Evolutionary conservation across 192 early-diverging fungal species (phyloP).

Genomic region (Backusella westeae): DNA sequence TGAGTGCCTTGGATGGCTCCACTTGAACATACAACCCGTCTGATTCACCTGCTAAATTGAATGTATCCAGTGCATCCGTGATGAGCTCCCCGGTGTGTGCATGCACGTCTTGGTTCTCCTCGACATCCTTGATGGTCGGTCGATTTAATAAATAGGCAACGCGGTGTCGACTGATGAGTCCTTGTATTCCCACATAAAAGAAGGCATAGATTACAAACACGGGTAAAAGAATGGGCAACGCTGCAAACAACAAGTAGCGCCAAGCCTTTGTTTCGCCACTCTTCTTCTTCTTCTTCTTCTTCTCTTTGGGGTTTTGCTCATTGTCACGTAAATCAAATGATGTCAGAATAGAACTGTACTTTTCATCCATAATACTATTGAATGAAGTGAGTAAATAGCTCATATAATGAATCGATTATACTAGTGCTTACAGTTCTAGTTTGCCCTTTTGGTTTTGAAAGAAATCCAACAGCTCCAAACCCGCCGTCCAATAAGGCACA

Average conservation of each 20-base stretch:
- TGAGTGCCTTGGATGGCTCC: background rate
- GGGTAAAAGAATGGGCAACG: background rate
- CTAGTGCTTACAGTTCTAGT: slow-evolving; percentile 43
- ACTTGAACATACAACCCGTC: background rate
- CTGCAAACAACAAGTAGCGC: background rate
- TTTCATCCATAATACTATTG: background rate
- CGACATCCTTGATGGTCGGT: background rate
- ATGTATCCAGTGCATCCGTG: background rate
- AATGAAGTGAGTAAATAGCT: background rate
- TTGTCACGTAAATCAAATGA: background rate
- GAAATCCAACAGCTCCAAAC: slow-evolving; percentile 46
- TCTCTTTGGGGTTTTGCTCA: background rate
- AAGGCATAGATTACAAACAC: background rate
- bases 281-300: background rate
- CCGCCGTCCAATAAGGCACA: slow-evolving; percentile 63
- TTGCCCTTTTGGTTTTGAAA: slow-evolving; percentile 32
- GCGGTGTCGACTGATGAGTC: slow-evolving; percentile 33
- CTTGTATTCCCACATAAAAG: slow-evolving; percentile 40
- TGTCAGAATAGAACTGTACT: background rate
- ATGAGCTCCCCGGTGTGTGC: background rate
- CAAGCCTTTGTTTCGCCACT: background rate
- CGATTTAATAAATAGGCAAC: background rate
- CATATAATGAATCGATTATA: background rate
- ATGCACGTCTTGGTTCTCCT: background rate
- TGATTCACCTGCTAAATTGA: background rate